phyloP scores from a whole-genome alignment of 2,329 filamentous ascomycete species.

The Macrophomina phaseolina region DNA sequence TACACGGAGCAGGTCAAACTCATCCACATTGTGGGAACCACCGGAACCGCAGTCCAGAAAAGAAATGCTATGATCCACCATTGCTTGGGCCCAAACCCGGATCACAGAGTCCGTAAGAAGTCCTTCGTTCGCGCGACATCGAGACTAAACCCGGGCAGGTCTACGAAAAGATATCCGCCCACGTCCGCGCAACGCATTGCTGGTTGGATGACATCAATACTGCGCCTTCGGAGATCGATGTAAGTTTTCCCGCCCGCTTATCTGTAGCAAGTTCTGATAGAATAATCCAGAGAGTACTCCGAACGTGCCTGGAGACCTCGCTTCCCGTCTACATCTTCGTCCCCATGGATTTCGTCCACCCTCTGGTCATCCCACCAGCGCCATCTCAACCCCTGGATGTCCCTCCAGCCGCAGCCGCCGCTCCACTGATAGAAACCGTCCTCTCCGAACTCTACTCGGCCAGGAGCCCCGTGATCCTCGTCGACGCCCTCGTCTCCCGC shows the following conservation, averaged over 20 bases:
- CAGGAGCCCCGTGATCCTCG: background rate
- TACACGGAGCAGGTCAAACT: conserved; percentile 76
- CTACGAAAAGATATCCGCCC: background rate
- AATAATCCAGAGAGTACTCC: background rate
- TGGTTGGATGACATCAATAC: background rate
- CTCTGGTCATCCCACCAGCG: background rate
- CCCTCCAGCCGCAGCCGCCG: background rate
- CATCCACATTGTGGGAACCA: conserved; percentile 65
- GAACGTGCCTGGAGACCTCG: background rate
- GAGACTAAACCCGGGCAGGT: background rate
- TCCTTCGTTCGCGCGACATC: background rate
- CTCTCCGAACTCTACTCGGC: background rate
- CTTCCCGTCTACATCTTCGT: conserved; percentile 4
- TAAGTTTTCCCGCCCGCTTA: background rate
- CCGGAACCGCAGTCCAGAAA: conserved; percentile 52
- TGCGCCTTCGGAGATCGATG: background rate
- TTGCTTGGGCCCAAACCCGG: conserved; percentile 39
- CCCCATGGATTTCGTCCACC: conserved; percentile 1
- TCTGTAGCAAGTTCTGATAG: background rate
- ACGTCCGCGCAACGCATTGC: background rate
- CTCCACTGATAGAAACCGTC: background rate
- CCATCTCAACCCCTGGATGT: background rate
- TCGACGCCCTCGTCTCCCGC: conserved; percentile 2
- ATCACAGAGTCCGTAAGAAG: background rate
- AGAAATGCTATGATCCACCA: conserved; percentile 63